Evolutionary conservation across 129 eudicot species (phyloP).

Genomic region (Helichrysum umbraculigerum): DNA sequence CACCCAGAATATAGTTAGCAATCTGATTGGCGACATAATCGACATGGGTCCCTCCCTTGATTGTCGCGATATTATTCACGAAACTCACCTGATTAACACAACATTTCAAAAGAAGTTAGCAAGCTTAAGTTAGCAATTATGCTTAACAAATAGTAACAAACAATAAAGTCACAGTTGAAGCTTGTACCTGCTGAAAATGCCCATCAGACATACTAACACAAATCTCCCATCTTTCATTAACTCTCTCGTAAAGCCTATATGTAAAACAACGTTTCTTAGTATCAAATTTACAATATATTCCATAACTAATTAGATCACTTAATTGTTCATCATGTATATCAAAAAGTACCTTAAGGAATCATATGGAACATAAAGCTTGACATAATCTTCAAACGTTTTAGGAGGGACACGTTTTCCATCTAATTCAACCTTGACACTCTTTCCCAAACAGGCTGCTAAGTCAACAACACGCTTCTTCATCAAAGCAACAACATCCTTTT

Average conservation of each 20-base stretch:
- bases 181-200: conserved; percentile 82
- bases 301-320: neutral
- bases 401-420: conserved; percentile 70
- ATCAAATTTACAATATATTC: neutral
- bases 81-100: conserved; percentile 81
- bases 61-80: conserved; percentile 80
- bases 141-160: neutral
- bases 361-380: conserved; percentile 56
- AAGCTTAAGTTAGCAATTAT: neutral
- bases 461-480: conserved; percentile 92
- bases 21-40: conserved; percentile 86
- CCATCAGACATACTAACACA: conserved; percentile 82
- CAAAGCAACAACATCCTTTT: conserved; percentile 89
- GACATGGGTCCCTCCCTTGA: conserved; percentile 96
- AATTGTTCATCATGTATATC: neutral
- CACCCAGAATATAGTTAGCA: conserved; percentile 47
- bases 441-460: conserved; percentile 89
- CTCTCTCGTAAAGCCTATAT: conserved; percentile 53
- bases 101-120: neutral
- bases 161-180: neutral
- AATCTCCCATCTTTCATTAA: conserved; percentile 81
- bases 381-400: conserved; percentile 69
- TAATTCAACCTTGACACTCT: conserved; percentile 71
- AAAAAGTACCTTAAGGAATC: conserved; percentile 40
- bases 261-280: conserved; percentile 1